Percentiles rank a stretch among this genome's conserved stretches.
Evolutionary conservation across 1,139 yeast genomes (phyloP).

Genomic region (Kazachstania sp.): DNA sequence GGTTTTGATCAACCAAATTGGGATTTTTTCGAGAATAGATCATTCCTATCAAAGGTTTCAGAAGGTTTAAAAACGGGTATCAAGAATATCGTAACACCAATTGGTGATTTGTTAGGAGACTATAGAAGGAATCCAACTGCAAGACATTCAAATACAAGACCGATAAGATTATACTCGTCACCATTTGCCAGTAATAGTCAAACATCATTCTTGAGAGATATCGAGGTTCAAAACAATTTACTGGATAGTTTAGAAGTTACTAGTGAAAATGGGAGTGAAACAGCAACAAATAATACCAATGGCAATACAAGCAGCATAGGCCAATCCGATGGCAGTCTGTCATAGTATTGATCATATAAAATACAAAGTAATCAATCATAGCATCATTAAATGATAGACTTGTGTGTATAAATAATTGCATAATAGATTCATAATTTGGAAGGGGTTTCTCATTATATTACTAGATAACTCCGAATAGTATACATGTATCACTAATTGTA

Average conservation of each 20-base stretch:
- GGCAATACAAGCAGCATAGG: not conserved
- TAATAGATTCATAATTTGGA: no score
- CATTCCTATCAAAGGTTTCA: not conserved
- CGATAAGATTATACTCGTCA: constrained; percentile 5
- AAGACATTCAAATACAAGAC: not conserved
- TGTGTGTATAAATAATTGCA: no score
- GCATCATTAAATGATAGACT: no score
- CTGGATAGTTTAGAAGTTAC: constrained; percentile 25
- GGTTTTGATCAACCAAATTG: constrained; percentile 9
- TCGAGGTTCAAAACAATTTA: constrained; percentile 28
- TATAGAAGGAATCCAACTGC: not conserved
- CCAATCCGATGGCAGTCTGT: no score
- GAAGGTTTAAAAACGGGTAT: not conserved
- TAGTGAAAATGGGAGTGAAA: not conserved
- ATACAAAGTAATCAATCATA: no score
- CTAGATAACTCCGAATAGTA: no score
- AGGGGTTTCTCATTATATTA: no score
- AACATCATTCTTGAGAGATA: constrained; percentile 21
- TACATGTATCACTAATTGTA: no score
- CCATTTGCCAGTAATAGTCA: constrained; percentile 4
- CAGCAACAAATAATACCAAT: not conserved
- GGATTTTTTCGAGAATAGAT: constrained; percentile 14
- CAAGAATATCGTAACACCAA: not conserved
- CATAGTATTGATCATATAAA: no score
- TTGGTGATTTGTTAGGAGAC: not conserved